These are phyloP conservation scores for Tolypocladium ovalisporum DNA, from an alignment of 2,329 filamentous ascomycete species.

Conservation along the genomic window DNA sequence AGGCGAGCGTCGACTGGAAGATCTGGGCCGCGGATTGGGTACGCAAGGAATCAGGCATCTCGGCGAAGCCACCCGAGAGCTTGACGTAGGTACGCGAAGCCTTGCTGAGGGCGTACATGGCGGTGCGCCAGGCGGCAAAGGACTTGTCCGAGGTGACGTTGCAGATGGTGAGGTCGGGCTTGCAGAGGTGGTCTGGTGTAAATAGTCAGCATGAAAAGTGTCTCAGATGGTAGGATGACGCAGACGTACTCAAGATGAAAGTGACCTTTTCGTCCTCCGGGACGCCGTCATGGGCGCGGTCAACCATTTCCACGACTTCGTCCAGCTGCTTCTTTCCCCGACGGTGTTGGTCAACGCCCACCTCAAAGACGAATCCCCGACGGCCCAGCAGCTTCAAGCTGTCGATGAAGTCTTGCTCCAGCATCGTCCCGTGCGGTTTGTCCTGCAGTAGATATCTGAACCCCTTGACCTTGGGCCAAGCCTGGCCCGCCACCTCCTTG, in stretches of 20 bases:
- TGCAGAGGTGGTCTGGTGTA: slow-evolving; percentile 70
- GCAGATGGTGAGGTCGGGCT: slow-evolving; percentile 63
- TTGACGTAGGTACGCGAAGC: slow-evolving; percentile 72
- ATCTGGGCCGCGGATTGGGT: slow-evolving; percentile 41
- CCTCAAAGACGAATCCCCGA: slow-evolving; percentile 61
- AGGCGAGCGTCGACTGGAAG: slow-evolving; percentile 54
- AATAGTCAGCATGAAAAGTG: slow-evolving; percentile 4
- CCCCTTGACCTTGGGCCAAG: slow-evolving; percentile 61
- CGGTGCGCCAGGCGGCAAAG: slow-evolving; percentile 58
- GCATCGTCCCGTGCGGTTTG: slow-evolving; percentile 55
- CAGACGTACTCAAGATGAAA: slow-evolving; percentile 58
- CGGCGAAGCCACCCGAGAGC: slow-evolving; percentile 75
- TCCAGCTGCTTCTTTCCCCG: slow-evolving; percentile 64
- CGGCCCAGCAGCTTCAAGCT: slow-evolving; percentile 54
- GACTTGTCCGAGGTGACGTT: slow-evolving; percentile 42
- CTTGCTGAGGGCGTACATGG: slow-evolving; percentile 56
- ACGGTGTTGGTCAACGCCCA: slow-evolving; percentile 73
- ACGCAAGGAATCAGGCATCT: slow-evolving; percentile 53
- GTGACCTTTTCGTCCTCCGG: slow-evolving; percentile 47
- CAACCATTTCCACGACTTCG: slow-evolving; percentile 60
- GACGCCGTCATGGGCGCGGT: slow-evolving; percentile 51
- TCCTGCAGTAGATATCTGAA: slow-evolving; percentile 79
- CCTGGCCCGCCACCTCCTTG: slow-evolving; percentile 48
- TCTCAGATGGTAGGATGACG: neutral
- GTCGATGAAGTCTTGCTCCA: slow-evolving; percentile 53